Evolutionary conservation across 2,329 filamentous ascomycete genomes (phyloP), one percentile per base, ranked within the genome.

Genomic region (Diaporthe vexans): DNA sequence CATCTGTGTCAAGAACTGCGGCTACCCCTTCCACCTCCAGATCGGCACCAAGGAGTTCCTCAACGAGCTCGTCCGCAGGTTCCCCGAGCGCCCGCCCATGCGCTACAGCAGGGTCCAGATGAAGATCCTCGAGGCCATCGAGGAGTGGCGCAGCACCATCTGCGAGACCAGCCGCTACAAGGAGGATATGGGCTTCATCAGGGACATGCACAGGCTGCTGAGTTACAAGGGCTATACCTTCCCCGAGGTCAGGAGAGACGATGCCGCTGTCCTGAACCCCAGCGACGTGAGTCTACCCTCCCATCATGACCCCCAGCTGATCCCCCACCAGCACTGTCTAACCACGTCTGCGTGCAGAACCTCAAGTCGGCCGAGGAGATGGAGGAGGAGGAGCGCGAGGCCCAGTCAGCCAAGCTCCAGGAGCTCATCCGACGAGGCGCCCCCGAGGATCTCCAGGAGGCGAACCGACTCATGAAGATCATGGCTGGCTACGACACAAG

Each of bases 1-100:
- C 83, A 98, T 98, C 77, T 98, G 97, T 84, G 97, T 98, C 84
- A 99, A 99, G 88, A 99, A 99, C 86, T 99, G 97, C 89, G 97
- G 97, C 79, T 99, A 99, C 83, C 95, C 97, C 1, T 99, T 99
- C 84, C 97, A 99, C 82, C 91, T 99, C 74, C 97, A 99, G 85
- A 98, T 99, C 82, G 95, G 94, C 84, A 98, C 97, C 78, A 99
- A 99, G 84, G 97, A 99, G 81, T 99, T 99, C 80, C 91, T 99
- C 79, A 99, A 99, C 85, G 97, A 99, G 86, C 92, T 99, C 75
- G 97, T 99, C 76, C 92, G 97, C 78, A 91, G 97, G 78, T 99
- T 99, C 81, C 97, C 97, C 63, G 97, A 99, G 85, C 91, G 96
- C 33, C 97, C 97, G 59, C 95, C 96, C 1, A 89, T 97, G 76